These are phyloP conservation scores for Bothriochloa decipiens DNA, from an alignment of 176 grass and related monocot species.

Conservation along the genomic window DNA sequence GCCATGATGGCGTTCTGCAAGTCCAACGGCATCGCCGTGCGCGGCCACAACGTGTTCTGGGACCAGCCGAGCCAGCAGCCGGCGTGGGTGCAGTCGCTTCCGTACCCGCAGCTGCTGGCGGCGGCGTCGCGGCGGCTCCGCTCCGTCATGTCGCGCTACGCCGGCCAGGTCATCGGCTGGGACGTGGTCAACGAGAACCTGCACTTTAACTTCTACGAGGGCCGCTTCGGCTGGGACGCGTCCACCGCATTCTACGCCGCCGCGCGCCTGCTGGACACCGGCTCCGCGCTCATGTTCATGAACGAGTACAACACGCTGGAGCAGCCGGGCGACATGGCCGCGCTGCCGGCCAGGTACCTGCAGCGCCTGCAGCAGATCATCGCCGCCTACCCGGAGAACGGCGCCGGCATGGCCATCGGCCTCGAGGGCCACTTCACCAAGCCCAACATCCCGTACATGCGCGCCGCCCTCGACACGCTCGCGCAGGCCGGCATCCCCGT, in stretches of 20 bases:
- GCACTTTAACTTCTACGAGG: conserved; percentile 40
- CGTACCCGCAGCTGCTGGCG: conserved; percentile 38
- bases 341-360: conserved; percentile 63
- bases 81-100: conserved; percentile 40
- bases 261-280: conserved; percentile 57
- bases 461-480: conserved; percentile 74
- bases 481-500: conserved; percentile 61
- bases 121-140: conserved; percentile 46
- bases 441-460: conserved; percentile 80
- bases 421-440: conserved; percentile 76
- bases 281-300: conserved; percentile 64
- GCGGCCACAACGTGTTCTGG: conserved; percentile 93
- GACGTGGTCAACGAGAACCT: conserved; percentile 72
- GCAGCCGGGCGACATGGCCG: conserved; percentile 58
- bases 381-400: conserved; percentile 30
- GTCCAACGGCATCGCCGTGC: conserved; percentile 53
- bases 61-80: conserved; percentile 57
- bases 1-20: conserved; percentile 70
- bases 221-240: conserved; percentile 51
- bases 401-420: conserved; percentile 63
- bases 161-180: conserved; percentile 59
- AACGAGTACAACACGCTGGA: conserved; percentile 96
- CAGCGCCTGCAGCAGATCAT: conserved; percentile 54
- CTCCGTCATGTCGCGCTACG: conserved; percentile 51
- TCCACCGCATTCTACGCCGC: conserved; percentile 66